Evolutionary conservation across 768 basidiomycete species (phyloP), one percentile per base, ranked within the genome.

Genomic region (Tricholoma sp.): DNA sequence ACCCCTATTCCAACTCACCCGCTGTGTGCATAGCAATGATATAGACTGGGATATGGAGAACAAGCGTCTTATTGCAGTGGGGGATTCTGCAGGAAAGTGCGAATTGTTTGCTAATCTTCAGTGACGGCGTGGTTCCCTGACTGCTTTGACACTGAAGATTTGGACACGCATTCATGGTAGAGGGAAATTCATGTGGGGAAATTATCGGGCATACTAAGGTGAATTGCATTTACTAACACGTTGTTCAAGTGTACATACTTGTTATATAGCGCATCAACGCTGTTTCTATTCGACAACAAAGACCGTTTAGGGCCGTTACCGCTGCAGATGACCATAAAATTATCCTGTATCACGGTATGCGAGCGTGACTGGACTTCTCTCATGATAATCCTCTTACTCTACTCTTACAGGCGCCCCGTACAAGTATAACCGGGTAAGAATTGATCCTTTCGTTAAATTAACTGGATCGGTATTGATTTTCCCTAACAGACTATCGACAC

Each of bases 41-140:
- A 81, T 98, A 19, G 88, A 88, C 10, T 98, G 96, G 96, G 96
- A 98, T 66, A 90, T 89, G 1, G 96, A 98, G 71, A 92, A 89
- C 67, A 96, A 97, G 69, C 82, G 96, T n/a, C 89, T 98, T 57
- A 89, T 98, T 50, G 91, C 88, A 6, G 95, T 91, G 11, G 96
- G 96, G 54, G 92, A 96, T 61, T 94, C 94, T 34, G 80, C 85
- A 58, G 95, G 94, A 65, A 92, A 89, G 92, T 94, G 34, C 55
- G 74, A 5, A 14, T 39, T 12, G 14, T 29, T 31, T 14, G 27
- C 29, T 50, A 16, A 16, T 14, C 3, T 9, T 8, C 31, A n/a
- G 31, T 27, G n/a, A 31, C 8, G 29, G 18, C 9, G n/a, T n/a
- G 16, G 41, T 16, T 56, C 11, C n/a, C 29, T 24, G 32, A 45